phyloP scores from a whole-genome alignment of 192 early-diverging fungal genomes.

The Backusella psychrophila region DNA sequence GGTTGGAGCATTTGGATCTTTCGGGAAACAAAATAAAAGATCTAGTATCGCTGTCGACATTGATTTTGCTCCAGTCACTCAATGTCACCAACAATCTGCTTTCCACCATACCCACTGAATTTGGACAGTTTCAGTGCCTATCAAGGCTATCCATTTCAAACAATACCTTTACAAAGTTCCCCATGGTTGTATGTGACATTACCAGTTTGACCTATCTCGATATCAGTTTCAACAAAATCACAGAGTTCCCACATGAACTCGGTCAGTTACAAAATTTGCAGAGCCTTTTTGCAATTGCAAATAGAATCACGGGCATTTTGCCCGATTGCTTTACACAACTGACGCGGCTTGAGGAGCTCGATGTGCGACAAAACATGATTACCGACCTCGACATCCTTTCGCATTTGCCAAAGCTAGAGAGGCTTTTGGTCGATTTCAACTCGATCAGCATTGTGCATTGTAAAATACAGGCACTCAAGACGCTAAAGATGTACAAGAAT shows the following conservation, averaged over 20 bases:
- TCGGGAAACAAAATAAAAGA: conserved; percentile 70
- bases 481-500: conserved; percentile 63
- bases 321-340: conserved; percentile 61
- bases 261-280: conserved; percentile 59
- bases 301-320: conserved; percentile 67
- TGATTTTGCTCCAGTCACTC: conserved; percentile 59
- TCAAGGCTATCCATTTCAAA: conserved; percentile 71
- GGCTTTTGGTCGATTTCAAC: conserved; percentile 71
- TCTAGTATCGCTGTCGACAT: conserved; percentile 60
- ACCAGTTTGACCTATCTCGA: conserved; percentile 65
- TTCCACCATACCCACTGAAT: conserved; percentile 61
- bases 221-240: conserved; percentile 80
- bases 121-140: conserved; percentile 56
- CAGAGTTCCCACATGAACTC: conserved; percentile 67
- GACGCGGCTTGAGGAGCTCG: conserved; percentile 62
- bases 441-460: conserved; percentile 60
- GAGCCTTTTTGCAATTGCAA: conserved; percentile 70
- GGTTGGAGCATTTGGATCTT: conserved; percentile 72
- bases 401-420: conserved; percentile 56
- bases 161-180: conserved; percentile 74
- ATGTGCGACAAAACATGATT: conserved; percentile 80
- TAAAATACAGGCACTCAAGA: conserved; percentile 51
- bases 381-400: conserved; percentile 64
- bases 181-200: conserved; percentile 66
- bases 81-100: conserved; percentile 73